A percentile compares a stretch with the other conserved stretches of the same genome.
Evolutionary conservation across 2,329 filamentous ascomycete species (phyloP).

Genomic region (Alternaria incomplexa): DNA sequence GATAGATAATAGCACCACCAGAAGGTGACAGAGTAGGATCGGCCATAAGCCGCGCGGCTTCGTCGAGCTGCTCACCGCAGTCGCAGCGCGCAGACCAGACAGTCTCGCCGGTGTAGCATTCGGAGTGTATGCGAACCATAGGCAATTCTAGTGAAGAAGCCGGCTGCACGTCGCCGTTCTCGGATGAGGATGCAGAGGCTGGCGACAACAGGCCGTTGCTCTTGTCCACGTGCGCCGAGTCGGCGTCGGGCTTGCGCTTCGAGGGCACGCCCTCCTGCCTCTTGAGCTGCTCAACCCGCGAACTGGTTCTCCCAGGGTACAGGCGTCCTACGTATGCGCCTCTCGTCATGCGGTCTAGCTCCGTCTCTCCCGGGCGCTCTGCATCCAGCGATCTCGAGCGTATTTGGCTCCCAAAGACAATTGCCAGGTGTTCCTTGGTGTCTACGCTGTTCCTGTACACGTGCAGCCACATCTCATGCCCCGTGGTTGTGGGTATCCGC

Average conservation of each 20-base stretch:
- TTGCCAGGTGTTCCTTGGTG: constrained; percentile 94
- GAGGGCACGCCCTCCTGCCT: constrained; percentile 43
- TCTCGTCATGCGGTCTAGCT: constrained; percentile 89
- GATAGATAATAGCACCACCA: constrained; percentile 92
- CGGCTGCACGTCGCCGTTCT: constrained; percentile 33
- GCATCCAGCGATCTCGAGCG: constrained; percentile 74
- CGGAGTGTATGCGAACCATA: constrained; percentile 92
- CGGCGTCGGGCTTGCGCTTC: constrained; percentile 19
- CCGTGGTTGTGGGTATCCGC: constrained; percentile 88
- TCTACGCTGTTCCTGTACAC: constrained; percentile 92
- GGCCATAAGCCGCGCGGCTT: constrained; percentile 92
- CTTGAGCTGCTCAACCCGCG: constrained; percentile 64
- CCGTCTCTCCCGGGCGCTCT: constrained; percentile 76
- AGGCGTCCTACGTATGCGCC: constrained; percentile 90
- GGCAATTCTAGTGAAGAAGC: constrained; percentile 59
- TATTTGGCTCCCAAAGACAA: constrained; percentile 91
- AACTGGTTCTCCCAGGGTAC: constrained; percentile 82
- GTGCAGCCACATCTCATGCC: constrained; percentile 96
- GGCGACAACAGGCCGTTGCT: constrained; percentile 22
- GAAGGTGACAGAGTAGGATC: constrained; percentile 63
- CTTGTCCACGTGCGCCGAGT: constrained; percentile 7
- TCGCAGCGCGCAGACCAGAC: constrained; percentile 98
- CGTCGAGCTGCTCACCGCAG: constrained; percentile 96
- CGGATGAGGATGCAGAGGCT: constrained; percentile 32
- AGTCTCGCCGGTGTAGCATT: constrained; percentile 98